Conservation (phyloP, 1,284 basidiomycete genomes). For the Stereum hirsutum region DNA sequence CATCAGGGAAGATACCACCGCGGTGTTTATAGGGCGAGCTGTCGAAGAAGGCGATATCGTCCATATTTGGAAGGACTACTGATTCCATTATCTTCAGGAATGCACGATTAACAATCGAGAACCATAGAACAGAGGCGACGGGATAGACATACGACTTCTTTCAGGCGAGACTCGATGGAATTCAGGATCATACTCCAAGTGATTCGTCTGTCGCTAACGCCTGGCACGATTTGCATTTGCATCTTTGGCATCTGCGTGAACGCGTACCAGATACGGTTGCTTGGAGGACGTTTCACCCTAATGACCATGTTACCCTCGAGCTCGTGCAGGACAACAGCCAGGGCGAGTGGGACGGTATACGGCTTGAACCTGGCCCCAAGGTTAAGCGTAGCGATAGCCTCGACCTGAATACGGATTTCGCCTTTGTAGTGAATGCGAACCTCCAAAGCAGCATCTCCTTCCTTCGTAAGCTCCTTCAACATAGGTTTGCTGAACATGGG, state of each 20-base stretch:
- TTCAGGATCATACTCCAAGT: conserved; percentile 90
- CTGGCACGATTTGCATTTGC: conserved; percentile 84
- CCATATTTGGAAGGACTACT: conserved; percentile 94
- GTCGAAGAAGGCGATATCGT: conserved; percentile 95
- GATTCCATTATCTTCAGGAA: conserved; percentile 76
- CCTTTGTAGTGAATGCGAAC: conserved; percentile 80
- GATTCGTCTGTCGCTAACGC: conserved; percentile 88
- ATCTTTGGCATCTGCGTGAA: conserved; percentile 92
- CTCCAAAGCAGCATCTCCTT: conserved; percentile 88
- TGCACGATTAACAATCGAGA: too few species aligned
- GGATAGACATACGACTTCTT: conserved; percentile 69
- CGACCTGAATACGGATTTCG: conserved; percentile 82
- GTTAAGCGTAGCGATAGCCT: conserved; percentile 82
- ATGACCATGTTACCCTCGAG: conserved; percentile 88
- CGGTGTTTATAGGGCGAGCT: conserved; percentile 57
- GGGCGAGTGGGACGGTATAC: conserved; percentile 82
- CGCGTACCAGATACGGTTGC: conserved; percentile 95
- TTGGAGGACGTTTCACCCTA: conserved; percentile 92
- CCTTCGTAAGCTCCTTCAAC: conserved; percentile 91
- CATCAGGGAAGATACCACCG: conserved; percentile 88
- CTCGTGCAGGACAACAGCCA: conserved; percentile 81
- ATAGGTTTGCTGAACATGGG: conserved; percentile 91
- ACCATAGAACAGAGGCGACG: not conserved
- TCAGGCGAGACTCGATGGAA: conserved; percentile 82
- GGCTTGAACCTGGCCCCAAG: conserved; percentile 79